Evolutionary conservation across 1,284 basidiomycete genomes (phyloP).

Genomic region (Melampsora americana): DNA sequence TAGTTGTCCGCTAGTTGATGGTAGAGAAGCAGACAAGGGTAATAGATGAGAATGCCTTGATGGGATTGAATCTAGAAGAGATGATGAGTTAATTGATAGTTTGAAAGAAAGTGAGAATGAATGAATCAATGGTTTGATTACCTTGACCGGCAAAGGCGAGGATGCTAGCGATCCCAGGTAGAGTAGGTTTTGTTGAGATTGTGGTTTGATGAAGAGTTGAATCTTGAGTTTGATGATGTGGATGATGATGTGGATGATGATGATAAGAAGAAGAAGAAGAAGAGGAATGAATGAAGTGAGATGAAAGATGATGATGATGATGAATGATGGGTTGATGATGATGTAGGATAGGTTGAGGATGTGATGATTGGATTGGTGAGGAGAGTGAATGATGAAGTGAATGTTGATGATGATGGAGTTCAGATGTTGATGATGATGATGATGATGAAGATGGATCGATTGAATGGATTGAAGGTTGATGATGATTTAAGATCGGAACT

Average conservation of each 20-base stretch:
- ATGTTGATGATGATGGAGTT: too few species aligned
- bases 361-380: neutral
- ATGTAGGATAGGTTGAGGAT: neutral
- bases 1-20: neutral
- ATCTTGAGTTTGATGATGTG: neutral
- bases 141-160: slow-evolving; percentile 40
- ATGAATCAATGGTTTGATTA: neutral
- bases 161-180: slow-evolving; percentile 40
- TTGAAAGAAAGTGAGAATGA: neutral
- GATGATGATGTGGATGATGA: slow-evolving; percentile 6
- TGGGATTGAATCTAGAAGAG: neutral
- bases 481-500: too few species aligned
- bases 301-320: neutral
- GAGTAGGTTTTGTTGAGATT: slow-evolving; percentile 16
- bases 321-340: neutral
- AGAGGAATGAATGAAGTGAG: neutral
- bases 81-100: neutral
- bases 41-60: neutral
- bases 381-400: neutral
- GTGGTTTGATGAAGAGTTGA: neutral
- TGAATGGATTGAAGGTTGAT: too few species aligned
- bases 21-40: neutral
- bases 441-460: too few species aligned
- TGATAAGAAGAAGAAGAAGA: neutral
- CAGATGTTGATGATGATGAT: too few species aligned